These are phyloP conservation scores for Candida coleopterorum DNA, from an alignment of 805 yeast species.

Conservation along the genomic window DNA sequence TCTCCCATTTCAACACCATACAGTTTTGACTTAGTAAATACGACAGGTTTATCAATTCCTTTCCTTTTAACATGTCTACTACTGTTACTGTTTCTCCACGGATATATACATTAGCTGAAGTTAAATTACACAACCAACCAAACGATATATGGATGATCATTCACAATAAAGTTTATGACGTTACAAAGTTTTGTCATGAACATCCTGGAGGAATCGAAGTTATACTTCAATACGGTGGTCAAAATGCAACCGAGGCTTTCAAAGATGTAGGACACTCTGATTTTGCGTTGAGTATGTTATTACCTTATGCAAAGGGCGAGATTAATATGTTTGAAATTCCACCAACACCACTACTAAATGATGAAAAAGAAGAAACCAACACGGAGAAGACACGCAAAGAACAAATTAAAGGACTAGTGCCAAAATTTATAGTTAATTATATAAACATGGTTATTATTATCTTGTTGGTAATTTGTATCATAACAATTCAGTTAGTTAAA, in stretches of 20 bases:
- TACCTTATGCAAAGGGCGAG: conserved; percentile 27
- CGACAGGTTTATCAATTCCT: too few species aligned
- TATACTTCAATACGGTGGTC: conserved; percentile 74
- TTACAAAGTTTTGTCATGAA: conserved; percentile 61
- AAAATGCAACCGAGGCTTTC: conserved; percentile 68
- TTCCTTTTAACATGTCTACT: neutral
- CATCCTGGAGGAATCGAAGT: conserved; percentile 83
- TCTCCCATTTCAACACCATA: neutral
- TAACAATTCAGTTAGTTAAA: conserved; percentile 1
- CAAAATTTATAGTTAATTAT: neutral
- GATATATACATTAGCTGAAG: conserved; percentile 37
- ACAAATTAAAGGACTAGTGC: too few species aligned
- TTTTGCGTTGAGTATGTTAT: conserved; percentile 28
- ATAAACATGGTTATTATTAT: neutral
- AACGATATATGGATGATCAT: conserved; percentile 83
- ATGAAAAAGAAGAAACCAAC: too few species aligned
- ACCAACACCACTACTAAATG: too few species aligned
- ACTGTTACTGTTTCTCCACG: neutral
- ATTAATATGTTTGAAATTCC: too few species aligned
- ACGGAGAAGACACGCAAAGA: too few species aligned
- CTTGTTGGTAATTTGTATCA: neutral
- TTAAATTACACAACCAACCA: conserved; percentile 65
- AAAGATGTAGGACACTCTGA: conserved; percentile 40
- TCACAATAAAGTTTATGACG: conserved; percentile 75
- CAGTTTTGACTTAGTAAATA: too few species aligned